Conservation (phyloP, 257 asterid genomes). For the Verbena officinalis region DNA sequence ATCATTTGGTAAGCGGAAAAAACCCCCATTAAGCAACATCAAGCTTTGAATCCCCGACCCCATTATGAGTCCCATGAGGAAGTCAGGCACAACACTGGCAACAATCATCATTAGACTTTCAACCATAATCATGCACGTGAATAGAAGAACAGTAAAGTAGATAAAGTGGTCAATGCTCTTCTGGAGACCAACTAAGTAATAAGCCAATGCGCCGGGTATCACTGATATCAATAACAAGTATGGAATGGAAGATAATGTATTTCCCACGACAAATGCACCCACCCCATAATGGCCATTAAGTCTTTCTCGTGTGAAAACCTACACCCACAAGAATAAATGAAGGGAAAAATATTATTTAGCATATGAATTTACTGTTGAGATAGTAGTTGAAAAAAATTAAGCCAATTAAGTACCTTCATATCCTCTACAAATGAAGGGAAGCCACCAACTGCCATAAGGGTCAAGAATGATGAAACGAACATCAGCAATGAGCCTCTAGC, state of each 20-base stretch:
- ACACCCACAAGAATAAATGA: not conserved
- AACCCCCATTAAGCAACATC: constrained; percentile 61
- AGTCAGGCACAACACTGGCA: constrained; percentile 54
- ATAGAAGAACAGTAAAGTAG: constrained; percentile 42
- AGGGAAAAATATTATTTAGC: not conserved
- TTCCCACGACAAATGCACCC: constrained; percentile 51
- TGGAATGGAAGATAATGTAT: constrained; percentile 61
- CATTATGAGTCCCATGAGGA: constrained; percentile 57
- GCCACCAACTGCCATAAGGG: constrained; percentile 74
- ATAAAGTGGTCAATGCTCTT: constrained; percentile 44
- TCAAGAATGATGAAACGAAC: constrained; percentile 57
- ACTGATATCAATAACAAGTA: constrained; percentile 49
- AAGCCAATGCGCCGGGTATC: constrained; percentile 54
- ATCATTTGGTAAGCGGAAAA: constrained; percentile 54
- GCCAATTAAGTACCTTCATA: constrained; percentile 55
- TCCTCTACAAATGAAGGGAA: constrained; percentile 73
- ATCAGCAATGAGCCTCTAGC: constrained; percentile 60
- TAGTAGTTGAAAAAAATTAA: too few species aligned
- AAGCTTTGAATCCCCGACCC: constrained; percentile 63
- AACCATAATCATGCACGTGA: constrained; percentile 54
- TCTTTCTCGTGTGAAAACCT: constrained; percentile 63
- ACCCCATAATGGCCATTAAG: constrained; percentile 50
- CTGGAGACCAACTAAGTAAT: constrained; percentile 61
- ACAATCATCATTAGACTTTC: constrained; percentile 69
- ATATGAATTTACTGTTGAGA: too few species aligned